phyloP scores from a whole-genome alignment of 2,329 filamentous ascomycete genomes.

The Trichophyton benhamiae region DNA sequence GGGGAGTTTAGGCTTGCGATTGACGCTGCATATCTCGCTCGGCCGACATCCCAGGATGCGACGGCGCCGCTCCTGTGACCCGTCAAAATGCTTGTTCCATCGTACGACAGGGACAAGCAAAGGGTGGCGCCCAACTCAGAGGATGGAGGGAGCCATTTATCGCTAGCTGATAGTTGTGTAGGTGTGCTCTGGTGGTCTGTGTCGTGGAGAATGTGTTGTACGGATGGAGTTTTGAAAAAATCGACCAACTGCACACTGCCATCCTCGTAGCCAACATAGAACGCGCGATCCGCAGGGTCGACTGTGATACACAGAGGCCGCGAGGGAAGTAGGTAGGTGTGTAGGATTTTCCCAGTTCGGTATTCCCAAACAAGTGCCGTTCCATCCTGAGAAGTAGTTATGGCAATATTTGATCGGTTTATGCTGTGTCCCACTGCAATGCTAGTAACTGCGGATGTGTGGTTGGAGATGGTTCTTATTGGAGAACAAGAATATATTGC shows the following conservation, averaged over 20 bases:
- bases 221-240: conserved; percentile 47
- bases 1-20: conserved; percentile 64
- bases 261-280: conserved; percentile 70
- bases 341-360: conserved; percentile 59
- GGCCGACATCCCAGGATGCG: conserved; percentile 65
- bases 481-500: conserved; percentile 46
- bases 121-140: conserved; percentile 53
- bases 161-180: conserved; percentile 29
- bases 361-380: conserved; percentile 92
- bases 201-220: conserved; percentile 27
- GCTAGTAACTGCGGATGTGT: conserved; percentile 42
- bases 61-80: conserved; percentile 73
- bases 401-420: conserved; percentile 64
- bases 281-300: conserved; percentile 70
- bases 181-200: conserved; percentile 28
- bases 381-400: conserved; percentile 75
- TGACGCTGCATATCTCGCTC: conserved; percentile 54
- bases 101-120: conserved; percentile 64
- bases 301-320: conserved; percentile 59
- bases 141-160: conserved; percentile 41
- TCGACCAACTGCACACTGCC: conserved; percentile 70
- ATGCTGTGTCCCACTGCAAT: conserved; percentile 53
- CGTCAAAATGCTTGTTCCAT: conserved; percentile 66
- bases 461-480: conserved; percentile 60
- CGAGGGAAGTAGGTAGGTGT: conserved; percentile 70